Evolutionary conservation across 2,329 filamentous ascomycete species (phyloP).

Genomic region (Xylariales sp.): DNA sequence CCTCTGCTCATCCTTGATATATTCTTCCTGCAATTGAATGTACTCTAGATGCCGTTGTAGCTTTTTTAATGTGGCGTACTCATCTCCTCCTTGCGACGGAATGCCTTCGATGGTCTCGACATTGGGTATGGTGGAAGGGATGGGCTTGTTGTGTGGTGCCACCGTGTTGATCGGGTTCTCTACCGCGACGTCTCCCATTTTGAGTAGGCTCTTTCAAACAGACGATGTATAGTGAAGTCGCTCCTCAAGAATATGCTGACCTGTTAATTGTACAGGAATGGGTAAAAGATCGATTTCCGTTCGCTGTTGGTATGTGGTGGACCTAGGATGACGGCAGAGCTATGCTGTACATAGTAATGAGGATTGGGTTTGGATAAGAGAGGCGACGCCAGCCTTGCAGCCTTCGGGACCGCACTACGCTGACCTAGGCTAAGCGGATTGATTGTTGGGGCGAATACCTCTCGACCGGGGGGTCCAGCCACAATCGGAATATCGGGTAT

Average conservation of each 20-base stretch:
- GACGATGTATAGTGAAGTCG: neutral
- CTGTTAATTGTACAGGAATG: conserved; percentile 9
- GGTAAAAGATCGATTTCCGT: neutral
- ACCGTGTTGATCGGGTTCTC: conserved; percentile 81
- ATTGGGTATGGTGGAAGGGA: conserved; percentile 84
- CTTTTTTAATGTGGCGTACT: conserved; percentile 96
- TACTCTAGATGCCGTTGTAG: conserved; percentile 97
- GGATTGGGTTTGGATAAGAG: conserved; percentile 1
- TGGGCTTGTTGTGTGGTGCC: conserved; percentile 83
- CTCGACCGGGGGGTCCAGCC: neutral
- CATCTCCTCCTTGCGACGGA: conserved; percentile 83
- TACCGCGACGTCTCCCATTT: conserved; percentile 88
- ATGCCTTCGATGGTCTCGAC: conserved; percentile 91
- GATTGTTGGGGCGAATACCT: too few relatives aligned
- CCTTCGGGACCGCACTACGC: conserved; percentile 40
- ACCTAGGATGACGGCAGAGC: conserved; percentile 10
- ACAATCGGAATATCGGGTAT: neutral
- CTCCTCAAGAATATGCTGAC: neutral
- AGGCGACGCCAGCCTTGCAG: conserved; percentile 50
- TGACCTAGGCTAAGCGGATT: neutral
- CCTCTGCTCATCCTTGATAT: conserved; percentile 99
- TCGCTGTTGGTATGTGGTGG: conserved; percentile 23
- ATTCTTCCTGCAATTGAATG: conserved; percentile 98
- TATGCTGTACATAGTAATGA: conserved; percentile 8
- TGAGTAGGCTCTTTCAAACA: conserved; percentile 42